Conservation (phyloP, 306 rosid genomes). For the Malus sieversii region DNA sequence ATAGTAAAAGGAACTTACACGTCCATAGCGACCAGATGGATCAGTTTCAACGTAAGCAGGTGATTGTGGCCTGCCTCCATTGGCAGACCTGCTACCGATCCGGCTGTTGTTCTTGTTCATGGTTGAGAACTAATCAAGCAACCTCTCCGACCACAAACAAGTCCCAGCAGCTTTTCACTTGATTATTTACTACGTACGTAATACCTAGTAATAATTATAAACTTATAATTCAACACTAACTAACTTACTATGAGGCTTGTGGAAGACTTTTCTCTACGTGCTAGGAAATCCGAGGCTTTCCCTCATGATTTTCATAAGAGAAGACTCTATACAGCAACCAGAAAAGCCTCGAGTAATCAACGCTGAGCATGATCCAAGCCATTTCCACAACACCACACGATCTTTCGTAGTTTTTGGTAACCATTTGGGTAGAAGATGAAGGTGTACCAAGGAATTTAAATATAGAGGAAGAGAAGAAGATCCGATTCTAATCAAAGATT, state of each 20-base stretch:
- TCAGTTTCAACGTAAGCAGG: conserved; percentile 70
- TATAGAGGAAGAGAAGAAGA: conserved; percentile 1
- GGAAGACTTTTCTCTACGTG: not conserved
- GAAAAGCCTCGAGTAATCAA: conserved; percentile 58
- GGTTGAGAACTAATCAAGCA: conserved; percentile 1
- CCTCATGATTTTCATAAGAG: conserved; percentile 64
- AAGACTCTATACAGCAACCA: conserved; percentile 54
- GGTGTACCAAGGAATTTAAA: not conserved
- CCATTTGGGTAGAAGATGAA: conserved; percentile 25
- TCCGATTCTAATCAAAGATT: not conserved
- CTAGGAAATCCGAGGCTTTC: conserved; percentile 87
- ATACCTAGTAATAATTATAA: not conserved
- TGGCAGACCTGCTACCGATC: conserved; percentile 19
- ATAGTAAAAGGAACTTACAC: conserved; percentile 39
- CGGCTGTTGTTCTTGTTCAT: conserved; percentile 32
- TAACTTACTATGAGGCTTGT: not conserved
- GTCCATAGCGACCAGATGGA: conserved; percentile 81
- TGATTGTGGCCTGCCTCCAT: conserved; percentile 30
- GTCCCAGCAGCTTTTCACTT: not conserved
- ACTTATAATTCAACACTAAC: not conserved
- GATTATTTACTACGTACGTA: not conserved
- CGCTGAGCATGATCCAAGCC: conserved; percentile 49
- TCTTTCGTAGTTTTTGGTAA: conserved; percentile 30
- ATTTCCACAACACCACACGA: conserved; percentile 45
- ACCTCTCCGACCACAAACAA: not conserved